Base-by-base conservation (phyloP, 2,329 filamentous ascomycete genomes). In the Daldinia sp. region DNA sequence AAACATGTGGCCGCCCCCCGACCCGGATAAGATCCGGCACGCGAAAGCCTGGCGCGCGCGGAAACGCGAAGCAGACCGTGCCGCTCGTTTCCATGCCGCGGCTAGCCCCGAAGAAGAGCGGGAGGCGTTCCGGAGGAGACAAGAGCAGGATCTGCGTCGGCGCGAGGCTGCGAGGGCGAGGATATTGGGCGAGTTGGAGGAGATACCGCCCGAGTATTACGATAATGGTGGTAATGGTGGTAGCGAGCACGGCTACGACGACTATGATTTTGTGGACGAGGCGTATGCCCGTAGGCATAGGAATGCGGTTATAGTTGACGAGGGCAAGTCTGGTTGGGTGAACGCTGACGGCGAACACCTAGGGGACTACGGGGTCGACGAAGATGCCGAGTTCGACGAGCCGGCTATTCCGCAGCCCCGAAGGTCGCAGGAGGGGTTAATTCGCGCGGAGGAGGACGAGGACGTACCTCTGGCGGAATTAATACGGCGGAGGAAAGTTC, bases 361-460 rank as follows among this genome's bases (percentile, higher is more conserved):
- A 50, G 82, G 85, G 39, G 92, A 95, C 71, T 95, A 89, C 72
- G 92, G 92, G 1, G 91, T 95, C 0, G 92, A 94, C 69, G 90
- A 93, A 71, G 90, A 91, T 11, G 85, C 83, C 0, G 89, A 93
- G 58, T 72, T 70, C 27, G 73, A 75, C 39, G 72, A 73, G 39
- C 39, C 35, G 8, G 51, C 53, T 3, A 43, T 60, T 9, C 49
- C 55, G 4, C 39, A n/a, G 39, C 21, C 39, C 21, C 39, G 21
- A 8, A 11, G 21, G 3, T 1, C 30, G 21, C 37, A 6, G 49
- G 21, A 51, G 35, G 63, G 37, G 7, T 7, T 48, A 1, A 45
- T 43, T 10, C 50, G 4, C 9, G 41, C 49, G 11, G 71, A 72
- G 3, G 75, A 77, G 6, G 82, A 85, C 13, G 83, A 85, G 0